Evolutionary conservation across 1,139 yeast genomes (phyloP).

Genomic region (Meyerozyma elateridarum): DNA sequence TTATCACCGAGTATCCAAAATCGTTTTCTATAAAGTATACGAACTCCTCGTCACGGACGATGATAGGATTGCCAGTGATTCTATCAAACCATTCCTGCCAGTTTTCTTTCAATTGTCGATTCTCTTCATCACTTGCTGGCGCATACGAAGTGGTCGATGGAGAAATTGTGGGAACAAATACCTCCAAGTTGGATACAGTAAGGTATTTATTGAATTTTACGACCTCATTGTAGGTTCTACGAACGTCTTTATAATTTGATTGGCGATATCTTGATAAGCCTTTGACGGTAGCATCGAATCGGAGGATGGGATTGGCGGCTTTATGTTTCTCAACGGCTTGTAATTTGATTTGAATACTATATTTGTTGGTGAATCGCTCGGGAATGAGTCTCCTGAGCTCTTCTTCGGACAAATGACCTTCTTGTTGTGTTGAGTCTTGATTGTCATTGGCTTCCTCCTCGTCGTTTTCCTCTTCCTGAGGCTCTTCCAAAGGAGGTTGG

Average conservation of each 20-base stretch:
- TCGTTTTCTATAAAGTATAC: slow-evolving; percentile 85
- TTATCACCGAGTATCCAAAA: slow-evolving; percentile 70
- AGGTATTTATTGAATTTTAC: slow-evolving; percentile 73
- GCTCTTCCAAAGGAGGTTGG: slow-evolving; percentile 1
- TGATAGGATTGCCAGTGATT: slow-evolving; percentile 66
- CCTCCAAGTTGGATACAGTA: slow-evolving; percentile 79
- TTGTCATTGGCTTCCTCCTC: slow-evolving; percentile 7
- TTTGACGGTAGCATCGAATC: slow-evolving; percentile 34
- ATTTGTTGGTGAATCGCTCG: slow-evolving; percentile 40
- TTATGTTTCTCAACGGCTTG: slow-evolving; percentile 37
- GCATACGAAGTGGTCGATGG: slow-evolving; percentile 72
- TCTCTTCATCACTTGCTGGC: slow-evolving; percentile 78
- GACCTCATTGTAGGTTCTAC: slow-evolving; percentile 79
- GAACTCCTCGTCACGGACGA: slow-evolving; percentile 84
- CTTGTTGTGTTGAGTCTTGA: slow-evolving; percentile 9
- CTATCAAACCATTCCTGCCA: slow-evolving; percentile 89
- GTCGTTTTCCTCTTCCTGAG: slow-evolving; percentile 1
- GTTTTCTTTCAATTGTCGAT: slow-evolving; percentile 46
- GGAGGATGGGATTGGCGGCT: slow-evolving; percentile 41
- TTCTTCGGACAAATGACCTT: slow-evolving; percentile 26
- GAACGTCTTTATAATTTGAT: slow-evolving; percentile 61
- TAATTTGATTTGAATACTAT: slow-evolving; percentile 26
- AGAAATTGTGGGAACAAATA: slow-evolving; percentile 89
- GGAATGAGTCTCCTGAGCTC: slow-evolving; percentile 47
- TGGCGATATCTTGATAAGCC: slow-evolving; percentile 77